phyloP scores from a whole-genome alignment of 208 protist genomes.

The Sergeia podlipaevii region DNA sequence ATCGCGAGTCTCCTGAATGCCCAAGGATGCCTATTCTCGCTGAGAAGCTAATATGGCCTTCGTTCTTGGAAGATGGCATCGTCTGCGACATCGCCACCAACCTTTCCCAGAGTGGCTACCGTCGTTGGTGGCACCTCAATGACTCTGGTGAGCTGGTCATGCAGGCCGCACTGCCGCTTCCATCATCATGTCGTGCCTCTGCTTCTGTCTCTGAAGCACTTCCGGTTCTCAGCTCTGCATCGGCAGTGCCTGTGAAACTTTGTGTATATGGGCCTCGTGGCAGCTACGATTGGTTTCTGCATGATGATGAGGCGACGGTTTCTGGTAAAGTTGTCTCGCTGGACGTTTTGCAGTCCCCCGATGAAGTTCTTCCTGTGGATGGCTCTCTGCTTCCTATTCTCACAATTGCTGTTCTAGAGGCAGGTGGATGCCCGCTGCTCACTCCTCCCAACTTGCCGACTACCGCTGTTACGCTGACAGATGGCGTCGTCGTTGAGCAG shows the following conservation, averaged over 20 bases:
- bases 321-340: slow-evolving; percentile 53
- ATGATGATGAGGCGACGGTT: slow-evolving; percentile 76
- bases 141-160: slow-evolving; percentile 88
- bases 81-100: slow-evolving; percentile 81
- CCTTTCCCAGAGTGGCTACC: slow-evolving; percentile 65
- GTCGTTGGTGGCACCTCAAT: slow-evolving; percentile 90
- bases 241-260: slow-evolving; percentile 44
- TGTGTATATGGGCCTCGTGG: slow-evolving; percentile 70
- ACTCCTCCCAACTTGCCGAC: slow-evolving; percentile 82
- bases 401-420: slow-evolving; percentile 66
- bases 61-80: slow-evolving; percentile 60
- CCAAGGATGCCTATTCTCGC: slow-evolving; percentile 57
- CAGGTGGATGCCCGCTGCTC: slow-evolving; percentile 70
- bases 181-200: background rate
- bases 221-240: background rate
- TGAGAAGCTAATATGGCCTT: slow-evolving; percentile 72
- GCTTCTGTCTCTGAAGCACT: background rate
- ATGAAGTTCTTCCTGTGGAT: slow-evolving; percentile 78
- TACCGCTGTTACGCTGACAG: slow-evolving; percentile 63
- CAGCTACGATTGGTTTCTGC: slow-evolving; percentile 91
- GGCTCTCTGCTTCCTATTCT: slow-evolving; percentile 65
- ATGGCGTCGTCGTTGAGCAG: slow-evolving; percentile 88
- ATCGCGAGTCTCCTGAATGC: slow-evolving; percentile 42
- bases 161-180: slow-evolving; percentile 69
- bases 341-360: slow-evolving; percentile 74